Conservation (phyloP, 2,329 filamentous ascomycete species). For the Penicillium sp. region DNA sequence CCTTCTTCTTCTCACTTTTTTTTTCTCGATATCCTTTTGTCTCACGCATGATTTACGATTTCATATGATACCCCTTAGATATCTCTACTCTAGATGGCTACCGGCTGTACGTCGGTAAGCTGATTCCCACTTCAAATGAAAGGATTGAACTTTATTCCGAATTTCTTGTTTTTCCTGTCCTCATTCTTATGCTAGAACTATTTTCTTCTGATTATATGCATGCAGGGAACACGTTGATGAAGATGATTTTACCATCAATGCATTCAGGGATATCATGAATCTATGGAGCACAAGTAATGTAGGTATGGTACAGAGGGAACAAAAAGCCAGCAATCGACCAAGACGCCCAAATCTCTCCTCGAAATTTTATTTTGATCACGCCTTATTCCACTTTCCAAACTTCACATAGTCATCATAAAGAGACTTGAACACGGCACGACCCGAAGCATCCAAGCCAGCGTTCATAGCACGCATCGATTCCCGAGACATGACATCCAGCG, state of each 20-base stretch:
- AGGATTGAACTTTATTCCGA: neutral
- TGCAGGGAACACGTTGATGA: neutral
- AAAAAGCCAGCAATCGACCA: constrained; percentile 4
- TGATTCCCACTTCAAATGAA: constrained; percentile 10
- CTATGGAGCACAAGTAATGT: constrained; percentile 17
- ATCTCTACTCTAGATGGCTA: constrained; percentile 20
- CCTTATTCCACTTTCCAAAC: constrained; percentile 54
- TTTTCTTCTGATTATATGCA: neutral
- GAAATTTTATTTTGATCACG: constrained; percentile 27
- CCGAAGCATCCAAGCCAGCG: constrained; percentile 55
- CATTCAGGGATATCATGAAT: constrained; percentile 35
- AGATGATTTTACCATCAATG: constrained; percentile 7
- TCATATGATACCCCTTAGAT: constrained; percentile 35
- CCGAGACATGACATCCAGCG: constrained; percentile 57
- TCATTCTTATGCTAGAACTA: neutral
- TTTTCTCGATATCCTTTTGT: neutral
- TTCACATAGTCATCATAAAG: constrained; percentile 57
- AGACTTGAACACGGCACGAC: constrained; percentile 56
- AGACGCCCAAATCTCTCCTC: neutral
- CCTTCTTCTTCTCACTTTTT: neutral
- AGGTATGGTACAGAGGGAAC: constrained; percentile 24
- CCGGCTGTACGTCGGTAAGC: constrained; percentile 3
- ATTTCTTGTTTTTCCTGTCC: neutral
- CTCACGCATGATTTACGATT: constrained; percentile 29
- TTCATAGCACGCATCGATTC: constrained; percentile 57